phyloP scores from a whole-genome alignment of 257 asterid genomes.

The Nicotiana sylvestris region DNA sequence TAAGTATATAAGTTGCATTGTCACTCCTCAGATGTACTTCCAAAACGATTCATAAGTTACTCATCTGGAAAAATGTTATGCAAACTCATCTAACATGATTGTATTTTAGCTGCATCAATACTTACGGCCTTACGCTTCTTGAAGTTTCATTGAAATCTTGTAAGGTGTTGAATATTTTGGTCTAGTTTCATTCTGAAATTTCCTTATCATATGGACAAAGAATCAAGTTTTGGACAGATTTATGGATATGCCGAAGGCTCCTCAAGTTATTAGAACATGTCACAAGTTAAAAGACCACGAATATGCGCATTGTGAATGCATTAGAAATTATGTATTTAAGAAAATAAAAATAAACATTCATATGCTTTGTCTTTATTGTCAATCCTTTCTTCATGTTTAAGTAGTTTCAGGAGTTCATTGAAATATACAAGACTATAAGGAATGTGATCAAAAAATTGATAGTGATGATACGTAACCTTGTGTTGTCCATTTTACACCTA shows the following conservation, averaged over 20 bases:
- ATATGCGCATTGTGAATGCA: too few species aligned
- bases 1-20: background rate
- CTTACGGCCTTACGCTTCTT: background rate
- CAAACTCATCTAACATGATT: background rate
- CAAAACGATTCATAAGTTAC: background rate
- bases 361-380: too few species aligned
- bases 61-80: background rate
- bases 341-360: too few species aligned
- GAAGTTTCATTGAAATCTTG: background rate
- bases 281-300: too few species aligned
- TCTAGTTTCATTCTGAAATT: background rate
- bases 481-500: slow-evolving; percentile 3
- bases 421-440: background rate
- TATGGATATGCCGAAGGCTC: too few species aligned
- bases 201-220: background rate
- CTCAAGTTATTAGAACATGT: too few species aligned
- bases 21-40: background rate
- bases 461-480: background rate
- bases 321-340: too few species aligned
- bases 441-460: background rate
- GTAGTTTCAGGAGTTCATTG: too few species aligned
- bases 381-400: too few species aligned
- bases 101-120: background rate
- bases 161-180: background rate
- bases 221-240: too few species aligned